Evolutionary conservation across 805 yeast species (phyloP).

Genomic region (Cyberlindnera lachancei): DNA sequence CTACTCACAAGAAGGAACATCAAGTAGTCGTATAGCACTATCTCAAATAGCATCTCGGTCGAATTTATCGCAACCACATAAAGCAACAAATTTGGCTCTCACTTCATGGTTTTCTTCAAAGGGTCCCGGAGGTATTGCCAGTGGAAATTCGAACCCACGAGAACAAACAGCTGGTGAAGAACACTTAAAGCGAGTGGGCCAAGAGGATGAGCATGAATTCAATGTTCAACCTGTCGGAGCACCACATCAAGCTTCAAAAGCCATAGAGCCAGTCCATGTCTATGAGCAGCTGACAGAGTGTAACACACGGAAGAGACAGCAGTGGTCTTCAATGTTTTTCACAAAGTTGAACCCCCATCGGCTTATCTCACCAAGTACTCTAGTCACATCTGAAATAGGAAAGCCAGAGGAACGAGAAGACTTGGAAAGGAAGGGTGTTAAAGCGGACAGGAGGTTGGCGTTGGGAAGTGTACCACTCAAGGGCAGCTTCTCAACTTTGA

Average conservation of each 20-base stretch:
- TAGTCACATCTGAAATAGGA: conserved; percentile 19
- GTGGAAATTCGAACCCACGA: no score
- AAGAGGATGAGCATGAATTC: no score
- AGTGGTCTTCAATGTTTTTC: conserved; percentile 14
- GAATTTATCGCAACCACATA: conserved; percentile 3
- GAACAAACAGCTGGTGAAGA: no score
- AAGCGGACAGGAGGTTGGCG: neutral
- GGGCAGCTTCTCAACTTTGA: conserved; percentile 21
- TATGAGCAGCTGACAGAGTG: no score
- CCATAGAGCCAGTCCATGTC: no score
- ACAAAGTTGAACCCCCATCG: conserved; percentile 8
- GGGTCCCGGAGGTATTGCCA: no score
- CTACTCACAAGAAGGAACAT: conserved; percentile 1
- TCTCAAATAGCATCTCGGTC: conserved; percentile 10
- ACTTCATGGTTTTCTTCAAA: no score
- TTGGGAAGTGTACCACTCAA: conserved; percentile 5
- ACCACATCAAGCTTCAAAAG: no score
- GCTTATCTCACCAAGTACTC: no score
- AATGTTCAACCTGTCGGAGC: no score
- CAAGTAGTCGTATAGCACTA: conserved; percentile 6
- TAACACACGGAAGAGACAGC: conserved; percentile 3
- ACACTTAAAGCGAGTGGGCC: no score
- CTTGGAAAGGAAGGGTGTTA: neutral
- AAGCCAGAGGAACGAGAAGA: conserved; percentile 7
- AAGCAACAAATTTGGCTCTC: no score